Evolutionary conservation across 2,329 filamentous ascomycete genomes (phyloP), one percentile per base, ranked within the genome.

Genomic region (Gaeumannomyces tritici): DNA sequence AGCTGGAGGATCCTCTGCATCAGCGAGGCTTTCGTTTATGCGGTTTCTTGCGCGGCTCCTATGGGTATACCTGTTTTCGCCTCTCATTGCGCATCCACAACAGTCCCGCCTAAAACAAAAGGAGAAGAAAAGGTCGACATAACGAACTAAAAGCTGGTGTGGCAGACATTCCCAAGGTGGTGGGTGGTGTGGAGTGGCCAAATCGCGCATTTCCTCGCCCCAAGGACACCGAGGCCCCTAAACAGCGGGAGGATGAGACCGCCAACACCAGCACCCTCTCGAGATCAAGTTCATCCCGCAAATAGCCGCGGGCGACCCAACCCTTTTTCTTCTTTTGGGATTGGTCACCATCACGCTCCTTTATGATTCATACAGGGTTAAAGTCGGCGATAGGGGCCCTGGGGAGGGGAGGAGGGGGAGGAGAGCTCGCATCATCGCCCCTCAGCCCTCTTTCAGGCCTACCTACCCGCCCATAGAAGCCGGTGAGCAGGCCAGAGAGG

Each of bases 201-300:
- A 59, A 59, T 59, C 24, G 57, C 66, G 65, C 63, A 66, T 63
- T 67, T 62, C 63, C 62, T 63, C 64, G 65, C n/a, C n/a, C n/a
- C 63, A 51, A 61, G 62, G 42, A n/a, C 42, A 51, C 42, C 42
- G 42, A 51, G 18, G 18, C 9, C 6, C 31, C 31, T 9, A 33
- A n/a, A n/a, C n/a, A 18, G n/a, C 47, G 64, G 57, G 62, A 65
- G 57, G 62, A 62, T 63, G 59, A 63, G 58, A 58, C 57, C 29
- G 57, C 62, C 12, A 13, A 15, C 42, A 9, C 21, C 42, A 47
- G 18, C 35, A 18, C 42, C 42, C 35, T 42, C 35, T 15, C 35
- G 21, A 47, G 42, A 24, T 1, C 18, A 51, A 6, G 21, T 21
- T 42, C 21, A 33, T 51, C 13, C 42, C 42, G 42, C 24, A 3